Evolutionary conservation across 495 filamentous ascomycete species (phyloP), one percentile per base, ranked within the genome.

Genomic region (Xylaria palmicola): DNA sequence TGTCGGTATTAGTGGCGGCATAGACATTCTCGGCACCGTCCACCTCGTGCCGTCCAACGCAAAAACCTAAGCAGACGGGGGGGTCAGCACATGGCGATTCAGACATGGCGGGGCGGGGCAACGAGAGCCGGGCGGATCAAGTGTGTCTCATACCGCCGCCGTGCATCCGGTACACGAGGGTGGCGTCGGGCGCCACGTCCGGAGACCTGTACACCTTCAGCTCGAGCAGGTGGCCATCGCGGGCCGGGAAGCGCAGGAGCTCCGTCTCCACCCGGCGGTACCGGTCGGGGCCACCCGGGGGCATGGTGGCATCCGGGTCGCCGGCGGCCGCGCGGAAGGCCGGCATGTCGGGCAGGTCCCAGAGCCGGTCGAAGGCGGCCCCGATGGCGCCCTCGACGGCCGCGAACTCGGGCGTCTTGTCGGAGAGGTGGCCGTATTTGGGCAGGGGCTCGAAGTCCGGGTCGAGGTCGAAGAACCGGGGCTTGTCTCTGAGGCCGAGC

Each of bases 1-100:
- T 67, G 26, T 69, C 47, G n/a, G 59, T 51, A 15, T 65, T 60
- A 6, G 53, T 63, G 3, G 66, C 69, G 4, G 67, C 67, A 47
- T 69, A 66, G 10, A 69, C 60, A 26, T 69, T 65, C 60, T 71
- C 69, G 19, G 57, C 56, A 13, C 67, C 64, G 17, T 71, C 66
- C 22, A 56, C 49, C 52, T 69, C 64, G 30, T 69, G 66, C 6
- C 40, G 10, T 27, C 69, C 69, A 10, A 71, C 60, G 4, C 45
- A 60, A 19, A 29, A 58, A 45, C 68, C 68, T 70, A 48, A 1
- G 17, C 43, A 6, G 27, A 59, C 15, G 9, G 22, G 19, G 6
- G 17, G 3, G 41, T 67, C 6, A 68, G 55, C 45, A 29, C 2
- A 37, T 15, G n/a, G 20, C 19, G 20, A 15, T 39, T 1, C 4